Conservation (phyloP, 202 grass and related monocot species). For the Digitaria exilis region DNA sequence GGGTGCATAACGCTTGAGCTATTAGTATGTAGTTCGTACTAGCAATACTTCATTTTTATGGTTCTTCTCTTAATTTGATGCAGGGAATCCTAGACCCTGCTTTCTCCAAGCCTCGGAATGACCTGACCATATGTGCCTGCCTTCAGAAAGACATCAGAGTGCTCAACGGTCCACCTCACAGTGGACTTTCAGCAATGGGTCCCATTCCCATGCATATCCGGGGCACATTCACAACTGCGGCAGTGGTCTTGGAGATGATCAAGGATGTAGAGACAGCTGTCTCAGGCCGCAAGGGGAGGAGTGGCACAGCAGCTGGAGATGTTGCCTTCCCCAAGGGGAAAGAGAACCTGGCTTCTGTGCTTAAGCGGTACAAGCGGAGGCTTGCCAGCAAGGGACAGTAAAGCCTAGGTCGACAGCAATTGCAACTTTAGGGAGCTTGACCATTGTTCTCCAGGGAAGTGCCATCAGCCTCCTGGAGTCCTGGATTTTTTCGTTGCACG, state of each 20-base stretch:
- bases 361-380: slow-evolving; percentile 91
- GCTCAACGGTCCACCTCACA: background rate
- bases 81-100: slow-evolving; percentile 91
- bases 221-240: slow-evolving; percentile 62
- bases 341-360: slow-evolving; percentile 90
- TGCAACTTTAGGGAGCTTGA: slow-evolving; percentile 27
- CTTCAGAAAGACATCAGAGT: slow-evolving; percentile 37
- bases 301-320: slow-evolving; percentile 79
- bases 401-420: background rate
- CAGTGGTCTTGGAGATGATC: slow-evolving; percentile 71
- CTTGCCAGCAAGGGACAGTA: slow-evolving; percentile 60
- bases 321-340: slow-evolving; percentile 95
- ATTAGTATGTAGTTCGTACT: background rate
- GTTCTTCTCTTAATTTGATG: slow-evolving; percentile 20
- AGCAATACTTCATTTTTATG: background rate
- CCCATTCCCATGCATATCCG: slow-evolving; percentile 38
- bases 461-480: slow-evolving; percentile 10
- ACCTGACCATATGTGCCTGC: slow-evolving; percentile 30
- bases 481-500: slow-evolving; percentile 49
- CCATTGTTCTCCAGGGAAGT: slow-evolving; percentile 37
- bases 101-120: slow-evolving; percentile 74
- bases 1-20: background rate
- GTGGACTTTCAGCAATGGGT: background rate
- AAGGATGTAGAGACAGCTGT: slow-evolving; percentile 74
- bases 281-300: slow-evolving; percentile 83